Evolutionary conservation across 2,329 filamentous ascomycete species (phyloP), one percentile per base, ranked within the genome.

Genomic region (Botryosphaeria dothidea): DNA sequence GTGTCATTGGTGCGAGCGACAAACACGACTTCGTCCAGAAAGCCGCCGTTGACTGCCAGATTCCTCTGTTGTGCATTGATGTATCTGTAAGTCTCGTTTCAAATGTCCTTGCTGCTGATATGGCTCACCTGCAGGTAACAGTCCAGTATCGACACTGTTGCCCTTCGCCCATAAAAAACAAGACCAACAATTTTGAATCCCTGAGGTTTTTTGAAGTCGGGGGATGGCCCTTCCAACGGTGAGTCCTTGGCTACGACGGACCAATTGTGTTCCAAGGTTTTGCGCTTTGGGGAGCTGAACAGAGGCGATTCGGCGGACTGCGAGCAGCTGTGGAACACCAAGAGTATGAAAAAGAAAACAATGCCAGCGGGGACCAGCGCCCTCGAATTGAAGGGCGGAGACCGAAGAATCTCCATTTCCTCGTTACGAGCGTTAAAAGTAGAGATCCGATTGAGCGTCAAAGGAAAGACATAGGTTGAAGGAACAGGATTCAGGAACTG

Each of bases 11-110:
- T 81, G 27, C 77, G 75, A 5, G 75, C 74, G n/a, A 80, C 68
- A 66, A 79, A 81, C 23, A 77, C 65, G 7, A 81, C 78, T 64
- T 78, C 72, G 57, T 81, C 78, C 6, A 81, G 73, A 46, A 78
- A 74, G 8, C 79, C 80, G 56, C 74, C 73, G 65, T 80, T 78
- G 6, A 69, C 66, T 17, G 71, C 74, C 7, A 81, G 69, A 52
- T 81, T 81, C 68, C 72, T 75, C 71, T 77, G 73, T 21, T 34
- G n/a, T n/a, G n/a, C n/a, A n/a, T n/a, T n/a, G n/a, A n/a, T 1
- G 4, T 5, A 25, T 6, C 11, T 17, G 7, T 49, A 21, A 49
- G 46, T 11, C 3, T 15, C 4, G 46, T 2, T 17, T 1, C 4
- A 8, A 31, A 2, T 15, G 13, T 3, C 6, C 8, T 0, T 31